A percentile compares a stretch with the other conserved stretches of the same genome.
Conservation (phyloP, 345 rosid genomes). For the Eucalyptus erythrocorys region DNA sequence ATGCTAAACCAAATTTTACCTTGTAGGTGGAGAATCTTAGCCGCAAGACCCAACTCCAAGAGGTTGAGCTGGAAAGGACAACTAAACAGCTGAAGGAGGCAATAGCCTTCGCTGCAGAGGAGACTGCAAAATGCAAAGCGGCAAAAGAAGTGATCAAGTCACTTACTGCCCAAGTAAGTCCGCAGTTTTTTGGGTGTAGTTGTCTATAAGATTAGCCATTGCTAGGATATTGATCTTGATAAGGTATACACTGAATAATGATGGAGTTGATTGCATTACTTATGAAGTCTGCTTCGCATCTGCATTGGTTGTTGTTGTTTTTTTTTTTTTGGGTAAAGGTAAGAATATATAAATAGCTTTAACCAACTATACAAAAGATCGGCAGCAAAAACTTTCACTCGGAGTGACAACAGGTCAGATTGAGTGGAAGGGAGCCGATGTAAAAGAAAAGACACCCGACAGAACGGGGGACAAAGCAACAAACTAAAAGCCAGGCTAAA, state of each 20-base stretch:
- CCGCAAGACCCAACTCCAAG: slow-evolving; percentile 77
- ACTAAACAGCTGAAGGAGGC: slow-evolving; percentile 88
- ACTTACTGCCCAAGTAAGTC: slow-evolving; percentile 88
- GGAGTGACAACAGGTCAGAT: too few species aligned
- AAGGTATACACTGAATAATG: not conserved
- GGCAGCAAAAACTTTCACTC: too few species aligned
- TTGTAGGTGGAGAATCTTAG: slow-evolving; percentile 82
- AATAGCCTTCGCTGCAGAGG: slow-evolving; percentile 72
- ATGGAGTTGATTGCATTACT: not conserved
- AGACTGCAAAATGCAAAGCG: slow-evolving; percentile 88
- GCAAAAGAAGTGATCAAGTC: slow-evolving; percentile 99
- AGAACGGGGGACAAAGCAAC: too few species aligned
- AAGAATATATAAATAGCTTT: too few species aligned
- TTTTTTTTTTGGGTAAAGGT: too few species aligned
- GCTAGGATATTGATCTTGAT: not conserved
- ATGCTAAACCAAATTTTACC: not conserved
- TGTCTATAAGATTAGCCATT: not conserved
- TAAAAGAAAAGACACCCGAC: too few species aligned
- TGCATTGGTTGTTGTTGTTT: not conserved
- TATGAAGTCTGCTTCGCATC: not conserved
- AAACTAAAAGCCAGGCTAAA: too few species aligned
- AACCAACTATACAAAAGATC: too few species aligned
- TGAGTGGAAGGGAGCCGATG: too few species aligned
- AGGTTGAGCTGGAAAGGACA: slow-evolving; percentile 81
- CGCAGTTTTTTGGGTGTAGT: not conserved